Base-by-base conservation (phyloP, 2,329 filamentous ascomycete species). In the Fusarium sublunatum region DNA sequence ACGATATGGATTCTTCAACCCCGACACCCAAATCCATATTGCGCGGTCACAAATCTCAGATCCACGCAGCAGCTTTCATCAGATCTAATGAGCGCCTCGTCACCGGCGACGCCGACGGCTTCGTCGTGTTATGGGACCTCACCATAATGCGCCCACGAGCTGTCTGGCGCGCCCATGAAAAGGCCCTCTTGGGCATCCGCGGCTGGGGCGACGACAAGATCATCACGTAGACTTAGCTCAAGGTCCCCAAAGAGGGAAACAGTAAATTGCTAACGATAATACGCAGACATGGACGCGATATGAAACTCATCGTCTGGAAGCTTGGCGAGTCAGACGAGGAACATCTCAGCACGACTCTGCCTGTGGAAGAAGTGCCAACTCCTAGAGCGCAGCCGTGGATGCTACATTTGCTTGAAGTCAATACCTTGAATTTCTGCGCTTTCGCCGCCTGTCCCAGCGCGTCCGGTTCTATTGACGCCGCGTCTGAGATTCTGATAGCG, bases 351-450 rank as follows among this genome's bases (percentile, higher is more conserved):
- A 88, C 83, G 31, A 79, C 79, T 8, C 79, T 96, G 11, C 94
- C 94, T 0, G 83, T 94, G 29, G 91, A 96, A 60, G 77, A 79
- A 42, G 79, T 73, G 2, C 75, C 74, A 26, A 77, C 75, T 41
- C 75, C 75, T 45, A 83, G 79, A 63, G 85, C 83, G 15, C 83
- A 88, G 69, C 95, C 95, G 28, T 96, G 92, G 92, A 79, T 97
- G n/a, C 76, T 97, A 22, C 86, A 97, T 75, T 85, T 91, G 5
- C 79, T 99, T 6, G 83, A 91, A 6, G 92, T 98, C 39, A 97
- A 97, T 72, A 92, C 94, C 2, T 86, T 98, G 79, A 99, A 98
- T 73, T 99, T 98, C 74, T 99, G 95, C 74, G 85, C 90, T 2
- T 97, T 97, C 74, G 83, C 90, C 3, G 82, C 84, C 60, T 89